These are phyloP conservation scores for Coemansia sp. DNA, from an alignment of 192 early-diverging fungal genomes.

Conservation along the genomic window DNA sequence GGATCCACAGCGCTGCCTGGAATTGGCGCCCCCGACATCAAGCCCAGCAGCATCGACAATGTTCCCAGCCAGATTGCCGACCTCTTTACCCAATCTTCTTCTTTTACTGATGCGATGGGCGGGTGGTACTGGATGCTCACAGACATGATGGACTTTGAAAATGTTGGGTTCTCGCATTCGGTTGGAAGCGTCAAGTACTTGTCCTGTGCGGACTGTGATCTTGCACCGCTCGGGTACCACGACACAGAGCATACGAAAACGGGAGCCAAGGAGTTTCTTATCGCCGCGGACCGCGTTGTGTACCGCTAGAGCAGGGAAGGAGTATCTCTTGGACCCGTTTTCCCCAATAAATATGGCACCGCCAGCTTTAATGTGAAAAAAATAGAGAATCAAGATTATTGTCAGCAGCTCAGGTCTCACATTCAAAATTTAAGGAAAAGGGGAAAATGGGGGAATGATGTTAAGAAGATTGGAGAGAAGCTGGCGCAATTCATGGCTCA, in stretches of 20 bases:
- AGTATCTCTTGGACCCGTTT: neutral
- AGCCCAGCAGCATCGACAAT: neutral
- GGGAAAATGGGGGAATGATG: neutral
- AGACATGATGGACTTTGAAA: constrained; percentile 77
- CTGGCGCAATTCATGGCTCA: constrained; percentile 61
- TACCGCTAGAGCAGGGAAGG: constrained; percentile 35
- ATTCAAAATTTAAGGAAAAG: neutral
- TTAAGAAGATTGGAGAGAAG: neutral
- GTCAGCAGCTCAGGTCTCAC: no score
- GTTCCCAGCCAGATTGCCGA: constrained; percentile 10
- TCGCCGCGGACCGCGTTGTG: constrained; percentile 62
- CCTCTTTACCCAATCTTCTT: neutral
- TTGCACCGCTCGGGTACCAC: constrained; percentile 71
- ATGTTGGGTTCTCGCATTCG: constrained; percentile 69
- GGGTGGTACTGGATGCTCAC: constrained; percentile 60
- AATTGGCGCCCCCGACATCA: constrained; percentile 9
- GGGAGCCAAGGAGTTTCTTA: constrained; percentile 57
- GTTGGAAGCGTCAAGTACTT: constrained; percentile 63
- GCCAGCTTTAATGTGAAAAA: neutral
- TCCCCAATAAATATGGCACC: neutral
- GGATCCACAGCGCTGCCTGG: neutral
- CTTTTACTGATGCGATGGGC: neutral
- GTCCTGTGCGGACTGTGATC: constrained; percentile 76
- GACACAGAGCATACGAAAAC: constrained; percentile 32
- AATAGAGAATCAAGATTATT: neutral